These are phyloP conservation scores for Zea luxurians DNA, from an alignment of 176 grass and related monocot species.

Conservation along the genomic window DNA sequence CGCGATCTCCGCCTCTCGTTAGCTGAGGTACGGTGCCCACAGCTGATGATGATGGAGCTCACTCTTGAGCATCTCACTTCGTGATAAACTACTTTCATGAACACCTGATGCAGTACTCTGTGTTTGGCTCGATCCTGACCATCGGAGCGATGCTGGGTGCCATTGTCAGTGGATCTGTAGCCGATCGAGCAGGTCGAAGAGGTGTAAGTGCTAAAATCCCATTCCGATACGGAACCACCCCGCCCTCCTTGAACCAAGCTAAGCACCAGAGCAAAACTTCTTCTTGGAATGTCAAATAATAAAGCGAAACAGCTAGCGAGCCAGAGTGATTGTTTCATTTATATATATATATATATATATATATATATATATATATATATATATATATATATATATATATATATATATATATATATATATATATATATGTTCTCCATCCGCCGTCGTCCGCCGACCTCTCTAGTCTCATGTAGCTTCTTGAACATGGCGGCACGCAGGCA, in stretches of 20 bases:
- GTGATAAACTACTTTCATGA: not conserved
- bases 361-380: not conserved
- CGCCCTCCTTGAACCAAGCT: too few relatives aligned
- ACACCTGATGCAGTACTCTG: conserved; percentile 59
- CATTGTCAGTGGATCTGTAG: conserved; percentile 54
- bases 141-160: conserved; percentile 86
- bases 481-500: conserved; percentile 33
- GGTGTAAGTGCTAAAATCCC: conserved; percentile 40
- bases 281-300: not conserved
- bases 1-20: conserved; percentile 67
- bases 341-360: not conserved
- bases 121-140: conserved; percentile 79
- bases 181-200: conserved; percentile 63
- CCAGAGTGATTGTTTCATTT: not conserved
- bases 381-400: not conserved
- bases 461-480: not conserved
- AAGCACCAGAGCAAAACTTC: not conserved
- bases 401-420: not conserved
- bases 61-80: not conserved
- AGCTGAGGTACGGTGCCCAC: conserved; percentile 63
- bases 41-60: not conserved
- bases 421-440: not conserved
- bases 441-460: too few relatives aligned
- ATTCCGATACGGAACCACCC: not conserved
- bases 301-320: not conserved